Evolutionary conservation across 1,139 yeast genomes (phyloP), one percentile per base, ranked within the genome.

Genomic region (Meyerozyma smithsonii): DNA sequence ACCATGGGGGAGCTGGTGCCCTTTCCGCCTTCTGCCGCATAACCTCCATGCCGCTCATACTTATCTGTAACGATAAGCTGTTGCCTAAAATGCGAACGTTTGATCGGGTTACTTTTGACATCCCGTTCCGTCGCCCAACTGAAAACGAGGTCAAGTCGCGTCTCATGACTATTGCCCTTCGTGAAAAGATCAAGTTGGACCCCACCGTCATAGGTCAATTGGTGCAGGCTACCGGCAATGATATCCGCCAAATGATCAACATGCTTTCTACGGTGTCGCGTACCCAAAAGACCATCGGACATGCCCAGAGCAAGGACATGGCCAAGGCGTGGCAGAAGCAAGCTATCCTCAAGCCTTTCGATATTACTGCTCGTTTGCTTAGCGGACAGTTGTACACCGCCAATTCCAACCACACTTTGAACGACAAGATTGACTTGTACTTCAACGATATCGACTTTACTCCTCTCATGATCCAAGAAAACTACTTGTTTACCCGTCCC

Each of bases 1-100:
- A 94, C 61, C 83, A 94, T 53, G 99, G 98, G 46, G 99, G 99
- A 48, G 96, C 94, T 16, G 97, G 97, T 19, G 95, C 92, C 43
- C 74, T 94, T 64, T 90, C 97, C 0, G 81, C 84, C 35, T 84
- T 88, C 51, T 92, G 97, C 58, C 74, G 84, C 34, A 81, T 79
- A 36, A 89, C 98, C 1, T 74, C 81, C 39, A 86, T 92, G 56
- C 98, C 99, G 11, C 75, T 94, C 67, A 88, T 94, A 46, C 72
- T 92, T 41, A 89, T 94, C 46, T 92, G 98, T 68, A 94, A 94
- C 61, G 99, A 94, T 56, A 82, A 88, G 49, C 75, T 87, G 8
- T 69, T 88, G 45, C 97, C 97, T 0, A 94, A 94, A 55, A 90
- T 94, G 97, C 75, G 97, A 55, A 94, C 96, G 1, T 89, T 94